Evolutionary conservation across 2,329 filamentous ascomycete genomes (phyloP), one percentile per base, ranked within the genome.

Genomic region (Aureobasidium lini): DNA sequence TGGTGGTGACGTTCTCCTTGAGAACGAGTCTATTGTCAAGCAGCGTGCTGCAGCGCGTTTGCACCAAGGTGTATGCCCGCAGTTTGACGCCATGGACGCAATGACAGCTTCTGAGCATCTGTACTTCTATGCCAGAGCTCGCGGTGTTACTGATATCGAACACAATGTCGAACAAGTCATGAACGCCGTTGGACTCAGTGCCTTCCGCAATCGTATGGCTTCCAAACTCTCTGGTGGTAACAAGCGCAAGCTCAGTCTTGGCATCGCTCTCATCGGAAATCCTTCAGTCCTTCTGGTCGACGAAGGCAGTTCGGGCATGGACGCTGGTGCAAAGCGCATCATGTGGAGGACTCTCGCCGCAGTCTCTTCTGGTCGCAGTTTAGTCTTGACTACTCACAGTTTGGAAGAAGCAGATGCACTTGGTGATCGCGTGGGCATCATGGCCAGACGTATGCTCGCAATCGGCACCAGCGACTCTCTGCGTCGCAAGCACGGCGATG

Each of bases 391-490:
- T 0, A 96, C 93, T 0, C 93, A 97, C 72, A 89, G 84, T 50
- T 96, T 96, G 91, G 92, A 96, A 71, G 93, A 96, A 74, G 93
- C 92, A 0, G 90, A 95, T 68, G 91, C 91, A 0, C 79, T 97
- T 2, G 92, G 92, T 0, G 85, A 84, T 32, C 82, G 90, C 1
- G 90, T 88, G 0, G 93, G 90, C 11, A 96, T 97, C 65, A 84
- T 97, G 74, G 89, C 91, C 8, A 82, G 84, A 65, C 81, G 85
- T 34, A 95, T 96, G 90, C 79, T 96, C 23, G 92, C 91, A 0
- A 79, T 94, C 8, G 92, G 92, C 4, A 88, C 86, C 0, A 86
- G 85, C 0, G 84, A 90, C 36, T 77, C 85, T 60, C 78, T 96
- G 3, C 81, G 92, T 7, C 79, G 81, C 46, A 84, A 86, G 58